Evolutionary conservation across 2,329 filamentous ascomycete genomes (phyloP), one percentile per base, ranked within the genome.

Genomic region (Capronia epimyces): DNA sequence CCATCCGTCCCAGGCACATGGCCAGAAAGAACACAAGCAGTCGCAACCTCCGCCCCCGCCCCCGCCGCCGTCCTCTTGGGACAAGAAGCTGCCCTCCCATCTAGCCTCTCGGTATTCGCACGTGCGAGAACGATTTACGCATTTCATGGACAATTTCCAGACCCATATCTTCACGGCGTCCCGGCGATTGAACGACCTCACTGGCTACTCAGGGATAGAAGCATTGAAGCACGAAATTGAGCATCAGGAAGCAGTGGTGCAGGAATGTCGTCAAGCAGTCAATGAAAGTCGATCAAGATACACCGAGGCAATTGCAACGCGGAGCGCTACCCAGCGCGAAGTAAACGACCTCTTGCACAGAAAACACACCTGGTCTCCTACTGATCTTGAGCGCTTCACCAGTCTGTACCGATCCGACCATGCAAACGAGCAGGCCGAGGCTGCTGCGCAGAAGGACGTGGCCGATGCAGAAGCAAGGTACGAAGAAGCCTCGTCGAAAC

Each of bases 341-440:
- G 90, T 97, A 32, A 96, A 95, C 41, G 88, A 89, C 18, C 79
- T 98, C 20, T 80, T 98, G 6, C 91, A 95, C 55, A 82, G 93
- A 51, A 97, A 98, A 71, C 89, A 95, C 69, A 86, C 84, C 15
- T 98, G 93, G 93, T 83, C 83, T 0, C 83, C 90, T 0, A 67
- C 75, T 1, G 93, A 98, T 70, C 80, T 98, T 24, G 93, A 98
- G 71, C 83, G 91, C 49, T 98, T 98, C 76, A 98, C 94, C 52
- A 78, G 82, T 29, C 79, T 98, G 39, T 96, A 98, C 70, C 81
- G 93, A 39, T 86, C 84, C 47, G 93, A 98, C 71, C 93, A 98
- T 69, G 80, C 87, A 60, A 90, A 97, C 64, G 93, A 98, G 66
- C 86, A 90, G 56, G 83, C 83, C 25, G 91, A 97, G 27, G 74